Evolutionary conservation across 2,329 filamentous ascomycete genomes (phyloP), one percentile per base, ranked within the genome.

Genomic region (Penicillium crustosum): DNA sequence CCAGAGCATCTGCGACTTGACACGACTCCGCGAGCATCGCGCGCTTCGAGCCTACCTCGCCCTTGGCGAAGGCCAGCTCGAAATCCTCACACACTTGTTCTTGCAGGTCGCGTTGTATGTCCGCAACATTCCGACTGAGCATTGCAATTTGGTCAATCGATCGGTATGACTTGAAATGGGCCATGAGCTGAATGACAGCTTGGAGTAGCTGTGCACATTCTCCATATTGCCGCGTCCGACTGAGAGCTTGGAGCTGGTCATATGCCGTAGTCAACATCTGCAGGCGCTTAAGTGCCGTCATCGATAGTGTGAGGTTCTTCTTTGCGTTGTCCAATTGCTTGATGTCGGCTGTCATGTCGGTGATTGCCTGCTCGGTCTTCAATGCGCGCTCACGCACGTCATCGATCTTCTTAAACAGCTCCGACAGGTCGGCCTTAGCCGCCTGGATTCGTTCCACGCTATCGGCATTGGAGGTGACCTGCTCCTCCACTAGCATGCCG

Each of bases 231-330:
- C 93, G 83, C 36, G 89, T 89, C 75, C 90, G 90, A 64, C 90
- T 89, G 65, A 97, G 81, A 3, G 87, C 90, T 58, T 90, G 85
- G 57, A 99, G 82, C 78, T 99, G 94, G 73, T 97, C 94, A 77
- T 97, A 99, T n/a, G 94, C 94, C 4, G 94, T 97, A 6, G 94
- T 97, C 72, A 99, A 80, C 94, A 99, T 99, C 81, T 99, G 94
- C 67, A 99, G 82, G 47, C 94, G 85, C 80, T 99, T 99, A 69
- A 99, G 81, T 23, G 93, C 93, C 43, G 94, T 99, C 94, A 99
- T 99, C 64, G 92, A 97, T 53, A 96, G 83, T 10, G 94, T 97
- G 61, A 99, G 82, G 76, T 99, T 99, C 75, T 89, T 89, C 81
- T 99, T 99, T 38, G 94, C 97, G 75, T 90, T 90, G 77, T 99